phyloP scores from a whole-genome alignment of 331 rosid genomes.

The Saraca asoca region DNA sequence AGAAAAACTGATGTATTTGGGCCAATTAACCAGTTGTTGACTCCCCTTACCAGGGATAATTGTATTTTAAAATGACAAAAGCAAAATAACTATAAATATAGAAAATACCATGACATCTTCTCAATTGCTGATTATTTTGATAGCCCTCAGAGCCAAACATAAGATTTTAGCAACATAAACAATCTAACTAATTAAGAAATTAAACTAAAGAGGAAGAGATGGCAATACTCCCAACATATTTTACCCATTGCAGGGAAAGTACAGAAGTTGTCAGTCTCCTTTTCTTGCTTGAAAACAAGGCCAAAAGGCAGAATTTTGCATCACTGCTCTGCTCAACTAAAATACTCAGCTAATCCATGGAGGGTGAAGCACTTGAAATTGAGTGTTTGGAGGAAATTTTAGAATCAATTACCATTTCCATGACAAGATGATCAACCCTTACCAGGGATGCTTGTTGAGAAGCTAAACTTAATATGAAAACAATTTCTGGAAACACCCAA shows the following conservation, averaged over 20 bases:
- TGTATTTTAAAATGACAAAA: constrained; percentile 48
- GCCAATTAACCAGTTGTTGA: constrained; percentile 88
- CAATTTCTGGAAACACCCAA: constrained; percentile 46
- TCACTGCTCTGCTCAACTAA: constrained; percentile 70
- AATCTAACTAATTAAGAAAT: constrained; percentile 50
- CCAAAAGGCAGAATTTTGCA: constrained; percentile 56
- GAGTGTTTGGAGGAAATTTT: constrained; percentile 43
- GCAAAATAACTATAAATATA: constrained; percentile 45
- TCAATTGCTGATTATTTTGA: constrained; percentile 65
- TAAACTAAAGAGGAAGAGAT: constrained; percentile 62
- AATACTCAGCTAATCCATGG: constrained; percentile 52
- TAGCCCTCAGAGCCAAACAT: constrained; percentile 68
- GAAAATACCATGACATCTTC: constrained; percentile 76
- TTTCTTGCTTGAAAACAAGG: constrained; percentile 71
- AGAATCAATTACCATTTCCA: constrained; percentile 48
- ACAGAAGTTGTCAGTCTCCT: constrained; percentile 78
- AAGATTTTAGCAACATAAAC: constrained; percentile 68
- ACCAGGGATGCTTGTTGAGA: constrained; percentile 60
- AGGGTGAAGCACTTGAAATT: constrained; percentile 60
- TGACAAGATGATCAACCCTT: constrained; percentile 52
- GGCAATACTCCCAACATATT: constrained; percentile 73
- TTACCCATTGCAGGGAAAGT: constrained; percentile 84
- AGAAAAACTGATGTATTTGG: constrained; percentile 83
- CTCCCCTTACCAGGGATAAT: constrained; percentile 99
- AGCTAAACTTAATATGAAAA: constrained; percentile 41